Evolutionary conservation across 1,284 basidiomycete genomes (phyloP).

Genomic region (Microstroma glucosiphilum): DNA sequence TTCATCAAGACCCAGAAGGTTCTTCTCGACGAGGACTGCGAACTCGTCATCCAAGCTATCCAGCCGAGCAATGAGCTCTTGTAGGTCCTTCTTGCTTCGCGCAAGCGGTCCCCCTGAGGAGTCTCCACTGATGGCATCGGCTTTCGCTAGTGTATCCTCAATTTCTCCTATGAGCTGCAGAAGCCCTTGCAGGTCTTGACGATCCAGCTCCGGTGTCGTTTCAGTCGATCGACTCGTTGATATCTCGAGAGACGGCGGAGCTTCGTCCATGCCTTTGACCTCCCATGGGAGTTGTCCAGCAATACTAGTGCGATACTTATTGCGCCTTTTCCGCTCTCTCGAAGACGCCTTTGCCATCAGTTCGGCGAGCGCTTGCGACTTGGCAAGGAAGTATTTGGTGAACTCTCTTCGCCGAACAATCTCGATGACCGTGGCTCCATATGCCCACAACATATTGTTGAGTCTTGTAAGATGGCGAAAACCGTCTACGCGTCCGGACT

Average conservation of each 20-base stretch:
- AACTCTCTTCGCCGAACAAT: constrained; percentile 84
- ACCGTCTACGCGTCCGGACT: constrained; percentile 56
- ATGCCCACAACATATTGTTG: constrained; percentile 84
- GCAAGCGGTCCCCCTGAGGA: constrained; percentile 19
- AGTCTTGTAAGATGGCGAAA: constrained; percentile 84
- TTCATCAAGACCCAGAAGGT: constrained; percentile 23
- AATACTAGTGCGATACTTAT: constrained; percentile 27
- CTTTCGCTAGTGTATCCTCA: constrained; percentile 21
- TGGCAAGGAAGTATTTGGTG: constrained; percentile 34
- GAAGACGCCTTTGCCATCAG: constrained; percentile 45
- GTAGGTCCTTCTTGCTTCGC: constrained; percentile 28
- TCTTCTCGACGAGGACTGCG: constrained; percentile 28
- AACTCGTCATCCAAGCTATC: constrained; percentile 39
- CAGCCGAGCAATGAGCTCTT: constrained; percentile 23
- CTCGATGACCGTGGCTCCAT: constrained; percentile 85
- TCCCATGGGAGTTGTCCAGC: constrained; percentile 40
- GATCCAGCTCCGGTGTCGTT: constrained; percentile 24
- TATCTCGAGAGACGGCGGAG: constrained; percentile 40
- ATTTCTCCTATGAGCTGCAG: constrained; percentile 32
- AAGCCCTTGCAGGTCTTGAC: constrained; percentile 30
- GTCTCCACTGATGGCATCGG: constrained; percentile 3
- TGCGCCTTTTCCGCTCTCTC: constrained; percentile 33
- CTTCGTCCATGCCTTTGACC: constrained; percentile 34
- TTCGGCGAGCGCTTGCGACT: constrained; percentile 42
- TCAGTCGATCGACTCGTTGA: constrained; percentile 28